Evolutionary conservation across 805 yeast species (phyloP).

Genomic region (Yarrowia deformans): DNA sequence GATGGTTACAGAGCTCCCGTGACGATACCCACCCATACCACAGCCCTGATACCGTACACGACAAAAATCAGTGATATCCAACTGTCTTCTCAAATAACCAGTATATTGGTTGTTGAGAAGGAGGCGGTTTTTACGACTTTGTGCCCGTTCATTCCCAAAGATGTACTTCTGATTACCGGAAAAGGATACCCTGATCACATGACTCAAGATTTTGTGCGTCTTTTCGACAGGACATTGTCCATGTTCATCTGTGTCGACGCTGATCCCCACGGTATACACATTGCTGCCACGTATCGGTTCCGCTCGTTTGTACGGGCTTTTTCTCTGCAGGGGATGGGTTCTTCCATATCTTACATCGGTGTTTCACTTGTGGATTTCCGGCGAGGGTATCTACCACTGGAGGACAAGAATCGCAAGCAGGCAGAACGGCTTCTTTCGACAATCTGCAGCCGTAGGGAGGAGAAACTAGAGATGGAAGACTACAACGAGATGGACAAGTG

Average conservation of each 20-base stretch:
- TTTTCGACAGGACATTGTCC: slow-evolving; percentile 50
- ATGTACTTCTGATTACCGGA: slow-evolving; percentile 59
- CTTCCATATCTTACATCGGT: slow-evolving; percentile 52
- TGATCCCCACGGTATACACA: slow-evolving; percentile 69
- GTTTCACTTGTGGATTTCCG: slow-evolving; percentile 54
- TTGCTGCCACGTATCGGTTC: slow-evolving; percentile 53
- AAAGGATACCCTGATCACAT: slow-evolving; percentile 71
- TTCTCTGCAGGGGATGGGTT: slow-evolving; percentile 5
- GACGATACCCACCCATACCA: background rate
- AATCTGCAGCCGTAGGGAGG: background rate
- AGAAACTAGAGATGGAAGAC: background rate
- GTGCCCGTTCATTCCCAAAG: slow-evolving; percentile 43
- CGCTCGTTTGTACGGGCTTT: slow-evolving; percentile 43
- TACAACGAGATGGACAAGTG: slow-evolving; percentile 37
- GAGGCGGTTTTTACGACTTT: slow-evolving; percentile 56
- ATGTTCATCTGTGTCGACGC: slow-evolving; percentile 64
- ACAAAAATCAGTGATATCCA: background rate
- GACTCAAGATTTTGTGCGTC: slow-evolving; percentile 56
- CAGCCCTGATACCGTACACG: slow-evolving; percentile 11
- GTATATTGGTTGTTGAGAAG: slow-evolving; percentile 56
- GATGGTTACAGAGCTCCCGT: background rate
- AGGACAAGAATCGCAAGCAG: slow-evolving; percentile 48
- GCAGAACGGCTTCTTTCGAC: slow-evolving; percentile 42
- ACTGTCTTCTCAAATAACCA: background rate
- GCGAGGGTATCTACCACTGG: slow-evolving; percentile 48